Evolutionary conservation across 2,329 filamentous ascomycete species (phyloP), one percentile per base, ranked within the genome.

Genomic region (Elsinoe arachidis): DNA sequence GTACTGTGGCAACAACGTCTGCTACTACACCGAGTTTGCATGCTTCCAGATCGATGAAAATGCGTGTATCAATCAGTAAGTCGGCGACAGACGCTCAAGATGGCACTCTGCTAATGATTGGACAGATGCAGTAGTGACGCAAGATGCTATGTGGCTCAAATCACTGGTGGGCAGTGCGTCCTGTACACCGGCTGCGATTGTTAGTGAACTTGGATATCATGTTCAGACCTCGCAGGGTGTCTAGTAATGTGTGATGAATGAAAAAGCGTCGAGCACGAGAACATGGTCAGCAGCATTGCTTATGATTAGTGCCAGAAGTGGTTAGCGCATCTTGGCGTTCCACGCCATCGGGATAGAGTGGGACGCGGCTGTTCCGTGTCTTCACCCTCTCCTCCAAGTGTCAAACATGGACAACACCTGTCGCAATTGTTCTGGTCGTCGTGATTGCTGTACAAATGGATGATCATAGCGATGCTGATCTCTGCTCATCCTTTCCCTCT

Each of bases 281-380:
- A 30, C 2, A 30, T 30, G 26, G 26, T 30, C 26, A 30, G 26
- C 26, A 30, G 26, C 4, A 30, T 30, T 30, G 26, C 26, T 30
- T 7, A 30, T 9, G 23, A 30, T 7, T 7, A 30, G 7, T 30
- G 7, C 26, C 26, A 30, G 7, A 5, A 30, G 26, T 30, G 26
- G 26, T 30, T 30, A 30, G 26, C 26, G 26, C 9, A 9, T 30
- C 26, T 30, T 30, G 26, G 26, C 26, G 7, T 30, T 30, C 26
- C 7, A 5, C 21, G 46, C 46, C 5, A 5, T 14, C 14, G 34
- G 17, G 4, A 30, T 30, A 33, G 5, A 23, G 6, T n/a, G 33
- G 11, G 26, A 34, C 49, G 35, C 33, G 49, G 49, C 49, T 53
- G 49, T 17, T 38, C 33, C 49, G 49, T 53, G 49, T 39, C 49